Evolutionary conservation across 1,284 basidiomycete species (phyloP), one percentile per base, ranked within the genome.

Genomic region (Ganoderma boninense): DNA sequence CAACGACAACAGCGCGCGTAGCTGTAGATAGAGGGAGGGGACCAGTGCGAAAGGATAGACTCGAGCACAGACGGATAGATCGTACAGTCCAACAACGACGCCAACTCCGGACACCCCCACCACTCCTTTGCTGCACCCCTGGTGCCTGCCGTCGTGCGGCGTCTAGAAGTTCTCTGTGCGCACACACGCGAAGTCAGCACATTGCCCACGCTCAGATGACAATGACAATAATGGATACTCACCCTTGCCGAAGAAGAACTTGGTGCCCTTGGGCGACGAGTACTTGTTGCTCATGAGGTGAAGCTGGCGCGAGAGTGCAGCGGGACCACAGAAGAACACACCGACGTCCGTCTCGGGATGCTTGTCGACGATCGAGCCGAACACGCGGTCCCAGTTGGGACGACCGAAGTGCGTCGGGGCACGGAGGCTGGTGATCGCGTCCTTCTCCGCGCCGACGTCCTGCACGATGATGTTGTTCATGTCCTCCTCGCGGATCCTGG

Each of bases 371-470:
- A 97, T 88, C 11, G 90, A 91, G 57, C 86, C 81, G 81, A 96
- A 97, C 29, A 95, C 92, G 56, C 88, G 85, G 77, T 96, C 92
- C 96, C 96, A 97, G 80, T 97, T 95, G n/a, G 95, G 95, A 68
- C 96, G 84, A 32, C 95, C 96, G 79, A 93, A 97, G 82, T 97
- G 95, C n/a, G 96, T 97, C 0, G 96, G 96, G 0, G 95, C 92
- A 32, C 94, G 87, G 4, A 97, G 84, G 0, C 89, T 87, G 18
- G 95, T 96, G 78, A 97, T 92, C 6, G 95, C 92, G 77, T 97
- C 95, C 81, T 91, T 92, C 73, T 96, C 93, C 14, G 93, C 93
- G 64, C 96, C 95, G 57, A 97, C 94, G 74, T 97, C 95, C 77
- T 95, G 92, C 8, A 92, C 92, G 72, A 95, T 88, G 79, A 97